Evolutionary conservation across 345 rosid genomes (phyloP), one percentile per base, ranked within the genome.

Genomic region (Chamaenerion angustifolium): DNA sequence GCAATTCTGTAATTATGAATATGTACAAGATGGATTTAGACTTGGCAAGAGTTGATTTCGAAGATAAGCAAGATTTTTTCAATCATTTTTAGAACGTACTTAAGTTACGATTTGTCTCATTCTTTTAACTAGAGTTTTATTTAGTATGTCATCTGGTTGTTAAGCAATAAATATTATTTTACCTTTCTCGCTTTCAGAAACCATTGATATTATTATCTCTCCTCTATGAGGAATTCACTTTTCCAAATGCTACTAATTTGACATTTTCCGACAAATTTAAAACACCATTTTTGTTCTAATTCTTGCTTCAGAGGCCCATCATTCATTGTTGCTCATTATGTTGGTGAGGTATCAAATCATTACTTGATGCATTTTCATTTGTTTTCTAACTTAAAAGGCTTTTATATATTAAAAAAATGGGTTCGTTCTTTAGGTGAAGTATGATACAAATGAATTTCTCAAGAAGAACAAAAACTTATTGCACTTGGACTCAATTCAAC

Each of bases 21-120:
- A 92, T 65, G 68, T 87, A 56, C 96, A 87, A 60, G 98, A 92
- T 75, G 98, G 98, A 46, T n/a, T 87, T 92, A 73, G 98, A 92
- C 63, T 87, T 96, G 98, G 69, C 95, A 16, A 84, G 76, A 68
- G 96, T 92, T 71, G 96, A 92, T 48, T 92, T 92, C 72, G 98
- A 92, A 61, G 98, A 92, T 72, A 92, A 92, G 63, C 95, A 92
- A 68, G 88, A 80, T 58, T 92, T 96, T 63, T 96, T 92, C 61
- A 77, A 80, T 74, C 98, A 87, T 62, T 92, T 92, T 68, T 96
- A 92, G 72, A 92, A 87, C 95, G 98, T 92, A 77, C n/a, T 31
- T 23, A 2, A 23, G 27, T 5, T 23, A 23, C 27, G 5, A 23
- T 2, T 23, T 23, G 27, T 23, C 27, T 23, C 17, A 5, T 9